A percentile compares a stretch with the other conserved stretches of the same genome.
Conservation (phyloP, 78 protist species). For the Paulinella micropora region DNA sequence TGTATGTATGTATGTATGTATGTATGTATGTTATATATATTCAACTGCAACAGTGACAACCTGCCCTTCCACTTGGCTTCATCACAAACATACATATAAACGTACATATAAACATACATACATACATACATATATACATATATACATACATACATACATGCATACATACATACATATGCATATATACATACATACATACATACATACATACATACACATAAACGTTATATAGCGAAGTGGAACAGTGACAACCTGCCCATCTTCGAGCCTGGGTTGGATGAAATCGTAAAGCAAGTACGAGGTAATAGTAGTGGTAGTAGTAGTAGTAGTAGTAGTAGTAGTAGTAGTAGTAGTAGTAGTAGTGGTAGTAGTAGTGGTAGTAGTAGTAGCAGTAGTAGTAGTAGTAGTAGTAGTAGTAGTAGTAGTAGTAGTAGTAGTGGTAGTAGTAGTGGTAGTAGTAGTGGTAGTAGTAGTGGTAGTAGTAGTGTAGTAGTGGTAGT, state of each 20-base stretch:
- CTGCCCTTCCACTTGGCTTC: no score
- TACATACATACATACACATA: no score
- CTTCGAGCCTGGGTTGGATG: constrained; percentile 85
- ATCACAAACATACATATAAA: no score
- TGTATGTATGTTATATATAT: no score
- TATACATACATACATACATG: no score
- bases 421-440: not conserved
- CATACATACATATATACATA: no score
- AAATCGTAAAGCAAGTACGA: constrained; percentile 22
- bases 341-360: not conserved
- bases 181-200: constrained; percentile 9
- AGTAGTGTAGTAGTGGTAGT: not conserved
- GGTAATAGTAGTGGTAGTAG: not conserved
- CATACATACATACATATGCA: no score
- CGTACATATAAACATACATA: no score
- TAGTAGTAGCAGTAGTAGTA: not conserved
- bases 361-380: not conserved
- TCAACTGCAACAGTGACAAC: no score
- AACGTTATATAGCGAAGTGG: constrained; percentile 64
- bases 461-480: not conserved
- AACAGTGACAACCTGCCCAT: constrained; percentile 68
- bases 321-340: not conserved
- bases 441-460: not conserved
- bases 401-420: not conserved
- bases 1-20: no score